Base-by-base conservation (phyloP, 371 early-diverging fungal species). In the Mucor mucedo region DNA sequence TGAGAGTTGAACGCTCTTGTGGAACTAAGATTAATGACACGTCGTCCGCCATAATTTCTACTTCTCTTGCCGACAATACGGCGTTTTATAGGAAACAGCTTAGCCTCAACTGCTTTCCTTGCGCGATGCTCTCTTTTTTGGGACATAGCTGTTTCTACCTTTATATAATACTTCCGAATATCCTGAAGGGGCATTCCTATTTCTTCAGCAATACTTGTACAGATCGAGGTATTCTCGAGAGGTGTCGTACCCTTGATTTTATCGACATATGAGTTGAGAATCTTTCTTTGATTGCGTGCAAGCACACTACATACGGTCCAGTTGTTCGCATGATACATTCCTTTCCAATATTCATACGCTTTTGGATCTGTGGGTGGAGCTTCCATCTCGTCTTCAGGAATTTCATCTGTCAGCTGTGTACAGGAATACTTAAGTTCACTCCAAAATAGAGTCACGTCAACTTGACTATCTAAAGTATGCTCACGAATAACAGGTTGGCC, bases 401-500 rank as follows among this genome's bases (percentile, higher is more conserved):
- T 14, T 5, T 45, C 8, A 0, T n/a, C 44, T 13, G 29, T 16
- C 4, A 28, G 9, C 16, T 56, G 55, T 14, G 63, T 60, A 28
- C 72, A 74, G 1, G 72, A 28, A 38, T 66, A 80, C 45, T 72
- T 68, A 14, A 83, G 55, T 30, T 71, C 75, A 58, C 68, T 65
- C 84, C 84, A 83, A 52, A 70, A 83, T 8, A 60, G 45, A 16
- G 48, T 5, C 4, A 76, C 3, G 47, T 79, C 75, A 8, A 62
- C 50, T 1, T 44, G 13, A 21, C 54, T 60, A 7, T 59, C 42
- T 4, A 79, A 16, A 9, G 29, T 16, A 47, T 70, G 68, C 7
- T 65, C 68, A 14, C 63, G 58, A 1, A 75, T 7, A 8, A 70
- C 7, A 8, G 70, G 69, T 2, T 27, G 11, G 1, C 52, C 66